Evolutionary conservation across 371 early-diverging fungal species (phyloP), one percentile per base, ranked within the genome.

Genomic region (Entomophthora muscae): DNA sequence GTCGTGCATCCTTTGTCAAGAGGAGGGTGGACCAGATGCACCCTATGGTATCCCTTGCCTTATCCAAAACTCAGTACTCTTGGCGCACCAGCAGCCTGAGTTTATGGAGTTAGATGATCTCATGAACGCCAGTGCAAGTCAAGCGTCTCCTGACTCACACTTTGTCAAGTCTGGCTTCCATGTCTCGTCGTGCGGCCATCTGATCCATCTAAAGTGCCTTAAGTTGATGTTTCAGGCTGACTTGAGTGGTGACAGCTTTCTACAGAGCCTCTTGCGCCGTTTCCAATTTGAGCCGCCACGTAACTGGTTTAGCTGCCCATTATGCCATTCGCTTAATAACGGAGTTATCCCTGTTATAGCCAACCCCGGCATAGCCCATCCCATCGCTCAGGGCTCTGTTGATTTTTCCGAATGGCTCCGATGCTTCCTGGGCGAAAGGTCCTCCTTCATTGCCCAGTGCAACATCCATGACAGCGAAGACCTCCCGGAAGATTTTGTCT

Each of bases 1-100:
- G 0, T 83, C 85, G 1, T 97, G 98, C 70, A 95, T 97, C 66
- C 88, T 95, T 1, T 97, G 98, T 66, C 95, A 94, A 71, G 98
- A 94, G 71, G 88, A 88, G 63, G 84, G 88, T 30, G 79, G 81
- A 57, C 75, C 78, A n/a, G 71, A 74, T 17, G 76, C 81, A 61
- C 74, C 84, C 28, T 93, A 89, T 71, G 98, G 96, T 27, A 76
- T 91, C 63, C 76, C 95, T 51, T 81, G 86, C 2, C 72, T 92
- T 24, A 74, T 90, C 0, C 95, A 95, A 66, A 82, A 85, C 0
- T 86, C 84, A 22, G 81, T 80, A 42, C 80, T 86, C 13, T 69
- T 87, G 59, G 78, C 86, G 22, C 80, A 83, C 0, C 84, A 86
- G 3, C 73, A 80, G 68, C 67, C 79, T 5, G 77, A 84, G 63